Percentiles rank a stretch among this genome's conserved stretches.
These are phyloP conservation scores for Oryza longistaminata DNA, from an alignment of 176 grass and related monocot genomes.

Conservation along the genomic window DNA sequence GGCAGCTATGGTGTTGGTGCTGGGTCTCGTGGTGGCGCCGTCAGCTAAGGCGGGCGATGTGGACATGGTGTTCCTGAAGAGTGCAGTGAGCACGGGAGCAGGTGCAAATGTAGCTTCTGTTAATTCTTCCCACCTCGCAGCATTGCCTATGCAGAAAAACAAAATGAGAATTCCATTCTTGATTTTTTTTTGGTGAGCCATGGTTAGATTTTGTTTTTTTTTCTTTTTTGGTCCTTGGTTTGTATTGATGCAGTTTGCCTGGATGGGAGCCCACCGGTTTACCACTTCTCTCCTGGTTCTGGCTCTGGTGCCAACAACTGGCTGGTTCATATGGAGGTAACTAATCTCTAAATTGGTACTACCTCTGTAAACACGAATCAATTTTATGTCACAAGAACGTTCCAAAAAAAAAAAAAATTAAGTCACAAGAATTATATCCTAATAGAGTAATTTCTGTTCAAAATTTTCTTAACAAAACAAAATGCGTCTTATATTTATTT, in stretches of 20 bases:
- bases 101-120: slow-evolving; percentile 16
- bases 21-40: slow-evolving; percentile 14
- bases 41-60: slow-evolving; percentile 38
- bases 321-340: slow-evolving; percentile 75
- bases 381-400: too few relatives aligned
- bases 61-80: slow-evolving; percentile 59
- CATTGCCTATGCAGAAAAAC: not conserved
- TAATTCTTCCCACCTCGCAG: not conserved
- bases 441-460: too few relatives aligned
- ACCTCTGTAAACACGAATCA: too few relatives aligned
- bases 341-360: not conserved
- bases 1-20: slow-evolving; percentile 5
- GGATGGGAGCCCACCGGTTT: slow-evolving; percentile 68
- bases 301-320: slow-evolving; percentile 72
- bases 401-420: too few relatives aligned
- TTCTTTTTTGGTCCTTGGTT: not conserved
- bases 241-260: slow-evolving; percentile 52
- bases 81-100: slow-evolving; percentile 61
- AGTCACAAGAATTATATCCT: too few relatives aligned
- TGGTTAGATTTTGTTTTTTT: not conserved
- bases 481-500: too few relatives aligned
- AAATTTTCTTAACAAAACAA: too few relatives aligned
- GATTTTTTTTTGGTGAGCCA: not conserved
- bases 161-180: not conserved
- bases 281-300: slow-evolving; percentile 66